Evolutionary conservation across 148 eudicot genomes (phyloP), one percentile per base, ranked within the genome.

Genomic region (Camellia granthamiana): DNA sequence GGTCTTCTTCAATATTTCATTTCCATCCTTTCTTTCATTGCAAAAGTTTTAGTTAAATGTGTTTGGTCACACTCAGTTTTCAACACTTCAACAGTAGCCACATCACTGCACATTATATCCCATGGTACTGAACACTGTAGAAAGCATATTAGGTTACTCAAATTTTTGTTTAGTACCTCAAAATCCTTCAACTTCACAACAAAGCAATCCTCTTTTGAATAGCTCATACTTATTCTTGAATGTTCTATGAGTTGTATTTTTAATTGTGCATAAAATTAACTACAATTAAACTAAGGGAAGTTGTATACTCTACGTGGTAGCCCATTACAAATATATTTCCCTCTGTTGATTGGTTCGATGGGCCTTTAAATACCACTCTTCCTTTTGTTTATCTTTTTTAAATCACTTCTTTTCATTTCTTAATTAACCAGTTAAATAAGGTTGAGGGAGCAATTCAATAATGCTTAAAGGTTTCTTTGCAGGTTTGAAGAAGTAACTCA

Each of bases 401-500:
- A 10, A 6, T 30, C 7, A 5, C 3, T 51, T 56, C 58, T 54
- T 18, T 54, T 30, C 76, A 51, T 6, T 16, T 72, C 21, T 72
- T 5, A 16, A 38, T 30, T 14, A 3, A 66, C 11, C 51, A 30
- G 11, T 68, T n/a, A 41, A 67, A 41, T 69, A 68, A 78, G 41
- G 21, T 78, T 55, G 69, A 78, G 54, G 15, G 63, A 41, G 11
- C 4, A 0, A 54, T 78, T 52, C 38, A 8, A 56, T 41, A 7
- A 54, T 16, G n/a, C 15, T 68, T n/a, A 69, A 55, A 41, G n/a
- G 12, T 56, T 51, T 67, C n/a, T 54, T 78, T 78, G 64, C 62
- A 68, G 80, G 46, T 77, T 77, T 66, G 63, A 77, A 66, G 80
- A 69, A 55, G 63, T 18, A 54, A 66, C 38, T 56, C 15, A 62